Evolutionary conservation across 208 protist species (phyloP).

Genomic region (Trichomonas gallinae): DNA sequence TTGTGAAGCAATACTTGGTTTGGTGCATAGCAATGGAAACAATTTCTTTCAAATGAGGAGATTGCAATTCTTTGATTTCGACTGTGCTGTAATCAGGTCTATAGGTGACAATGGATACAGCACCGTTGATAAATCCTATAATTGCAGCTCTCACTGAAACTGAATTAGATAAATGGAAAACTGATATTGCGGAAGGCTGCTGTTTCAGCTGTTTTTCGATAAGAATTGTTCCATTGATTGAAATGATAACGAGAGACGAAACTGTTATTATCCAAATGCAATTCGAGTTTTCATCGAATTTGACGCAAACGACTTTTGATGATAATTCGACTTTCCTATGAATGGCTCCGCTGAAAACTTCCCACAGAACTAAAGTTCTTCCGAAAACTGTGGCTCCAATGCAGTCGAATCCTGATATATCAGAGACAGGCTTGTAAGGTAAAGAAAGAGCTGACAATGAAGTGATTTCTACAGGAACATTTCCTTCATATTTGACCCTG

Average conservation of each 20-base stretch:
- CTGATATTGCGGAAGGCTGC: neutral
- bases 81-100: neutral
- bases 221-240: neutral
- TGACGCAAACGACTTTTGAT: neutral
- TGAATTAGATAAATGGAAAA: neutral
- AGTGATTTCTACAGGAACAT: neutral
- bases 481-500: neutral
- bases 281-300: neutral
- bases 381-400: neutral
- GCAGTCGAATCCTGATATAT: neutral
- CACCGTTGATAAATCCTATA: neutral
- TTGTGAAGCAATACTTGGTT: neutral
- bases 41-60: neutral
- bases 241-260: neutral
- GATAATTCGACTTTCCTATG: neutral
- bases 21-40: neutral
- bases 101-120: neutral
- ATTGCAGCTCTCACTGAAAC: neutral
- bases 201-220: neutral
- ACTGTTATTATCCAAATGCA: neutral
- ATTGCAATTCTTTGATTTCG: neutral
- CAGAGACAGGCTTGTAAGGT: neutral
- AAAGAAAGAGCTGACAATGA: neutral
- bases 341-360: neutral
- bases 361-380: neutral